Percentiles rank a stretch among this genome's conserved stretches.
Evolutionary conservation across 441 rosid genomes (phyloP).

Genomic region (Pelargonium australe): DNA sequence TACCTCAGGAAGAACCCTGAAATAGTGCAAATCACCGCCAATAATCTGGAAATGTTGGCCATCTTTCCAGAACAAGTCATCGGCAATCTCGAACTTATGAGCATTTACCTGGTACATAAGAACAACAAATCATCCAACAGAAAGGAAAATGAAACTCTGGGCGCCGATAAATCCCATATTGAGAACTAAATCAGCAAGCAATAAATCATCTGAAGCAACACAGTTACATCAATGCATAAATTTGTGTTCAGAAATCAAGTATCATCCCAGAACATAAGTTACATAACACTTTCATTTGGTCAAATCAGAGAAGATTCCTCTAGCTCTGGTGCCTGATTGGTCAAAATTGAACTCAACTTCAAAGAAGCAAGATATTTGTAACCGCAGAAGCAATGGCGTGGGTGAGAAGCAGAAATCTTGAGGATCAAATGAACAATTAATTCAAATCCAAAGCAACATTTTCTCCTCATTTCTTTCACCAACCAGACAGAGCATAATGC

Average conservation of each 20-base stretch:
- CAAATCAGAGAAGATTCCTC: neutral
- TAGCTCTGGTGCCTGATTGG: neutral
- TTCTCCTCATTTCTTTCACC: neutral
- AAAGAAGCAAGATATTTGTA: neutral
- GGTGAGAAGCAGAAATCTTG: too few species aligned
- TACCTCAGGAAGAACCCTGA: slow-evolving; percentile 86
- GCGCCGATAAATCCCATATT: neutral
- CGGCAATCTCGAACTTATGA: slow-evolving; percentile 49
- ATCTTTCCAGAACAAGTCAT: slow-evolving; percentile 81
- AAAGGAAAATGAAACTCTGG: neutral
- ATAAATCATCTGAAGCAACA: neutral
- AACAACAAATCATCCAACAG: neutral
- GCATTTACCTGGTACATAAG: slow-evolving; percentile 22
- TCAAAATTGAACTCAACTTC: neutral
- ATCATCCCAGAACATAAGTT: neutral
- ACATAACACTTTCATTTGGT: neutral
- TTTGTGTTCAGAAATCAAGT: neutral
- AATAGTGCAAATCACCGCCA: slow-evolving; percentile 94
- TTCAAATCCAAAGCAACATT: neutral
- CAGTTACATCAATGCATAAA: neutral
- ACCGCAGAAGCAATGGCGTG: neutral
- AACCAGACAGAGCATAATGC: neutral
- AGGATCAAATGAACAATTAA: too few species aligned
- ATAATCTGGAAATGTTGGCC: slow-evolving; percentile 64
- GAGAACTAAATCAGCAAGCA: neutral